Base-by-base conservation (phyloP, 305 asterid species). In the Stenogyne calaminthoides region DNA sequence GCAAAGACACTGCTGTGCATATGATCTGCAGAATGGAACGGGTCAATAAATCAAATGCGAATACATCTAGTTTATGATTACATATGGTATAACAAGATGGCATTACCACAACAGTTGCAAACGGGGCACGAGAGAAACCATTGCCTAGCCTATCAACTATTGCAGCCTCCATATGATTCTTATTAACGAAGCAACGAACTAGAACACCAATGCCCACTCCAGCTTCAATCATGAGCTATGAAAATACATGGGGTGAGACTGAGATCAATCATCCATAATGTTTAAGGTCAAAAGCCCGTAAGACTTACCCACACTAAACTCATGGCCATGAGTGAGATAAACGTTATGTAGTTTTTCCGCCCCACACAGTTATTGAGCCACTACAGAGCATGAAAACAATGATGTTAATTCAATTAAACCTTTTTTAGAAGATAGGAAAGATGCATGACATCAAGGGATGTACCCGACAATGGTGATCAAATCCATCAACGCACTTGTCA, bases 381-480 rank as follows among this genome's bases (percentile, higher is more conserved):
- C 99, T 95, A 84, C 76, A 84, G 74, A 73, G 27, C 19, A 16
- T 64, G 70, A 71, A 77, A 47, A 67, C 8, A 47, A 77, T 49
- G 44, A 72, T 71, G 81, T 84, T 76, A 85, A 84, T 73, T 80
- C 73, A 59, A 25, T 58, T 64, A 51, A 29, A 37, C 27, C 20
- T 10, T 39, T 57, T 54, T 62, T 52, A 69, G 69, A 47, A 74
- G 62, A 72, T 3, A 71, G 69, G 56, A 55, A 36, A 73, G 22
- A 76, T 52, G 68, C 62, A 37, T 19, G 61, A 64, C 51, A 71
- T 70, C 66, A 75, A 57, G 70, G 64, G 64, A 49, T 69, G 47
- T 91, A 95, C 99, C 92, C 98, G 96, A 68, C 99, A 95, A 78
- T 95, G 99, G 84, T 95, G 99, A 86, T 95, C 99, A 74, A 95